Evolutionary conservation across 495 filamentous ascomycete genomes (phyloP).

Genomic region (Xylaria acuta): DNA sequence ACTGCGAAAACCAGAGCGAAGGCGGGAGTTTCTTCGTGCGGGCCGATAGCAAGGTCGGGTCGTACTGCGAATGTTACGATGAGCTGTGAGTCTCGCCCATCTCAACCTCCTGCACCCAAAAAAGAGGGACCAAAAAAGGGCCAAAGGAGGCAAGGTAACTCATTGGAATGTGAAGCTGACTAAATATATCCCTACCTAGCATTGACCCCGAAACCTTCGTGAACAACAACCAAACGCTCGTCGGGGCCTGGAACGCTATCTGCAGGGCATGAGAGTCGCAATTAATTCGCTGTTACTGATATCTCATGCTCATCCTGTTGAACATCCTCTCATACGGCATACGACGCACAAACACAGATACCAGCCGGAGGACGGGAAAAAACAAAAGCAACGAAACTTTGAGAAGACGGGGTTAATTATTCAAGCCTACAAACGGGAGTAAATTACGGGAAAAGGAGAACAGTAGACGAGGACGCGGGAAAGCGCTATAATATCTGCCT

Average conservation of each 20-base stretch:
- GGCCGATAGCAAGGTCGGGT: slow-evolving; percentile 26
- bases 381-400: not conserved
- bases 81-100: slow-evolving; percentile 33
- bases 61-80: slow-evolving; percentile 36
- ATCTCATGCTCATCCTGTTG: not conserved
- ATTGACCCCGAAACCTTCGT: slow-evolving; percentile 34
- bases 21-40: slow-evolving; percentile 40
- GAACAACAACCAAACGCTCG: slow-evolving; percentile 29
- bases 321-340: not conserved
- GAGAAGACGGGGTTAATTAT: not conserved
- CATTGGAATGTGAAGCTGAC: not conserved
- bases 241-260: slow-evolving; percentile 40
- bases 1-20: slow-evolving; percentile 31
- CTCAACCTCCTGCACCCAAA: too few species aligned
- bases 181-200: slow-evolving; percentile 8
- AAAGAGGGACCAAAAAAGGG: too few species aligned
- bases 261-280: slow-evolving; percentile 26
- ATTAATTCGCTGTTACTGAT: not conserved
- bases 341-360: not conserved
- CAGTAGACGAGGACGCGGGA: not conserved
- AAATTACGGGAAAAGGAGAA: not conserved
- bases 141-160: too few species aligned
- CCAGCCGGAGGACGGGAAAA: not conserved
- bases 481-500: not conserved
- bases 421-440: not conserved